Evolutionary conservation across 441 rosid species (phyloP).

Genomic region (Geranium incanum): DNA sequence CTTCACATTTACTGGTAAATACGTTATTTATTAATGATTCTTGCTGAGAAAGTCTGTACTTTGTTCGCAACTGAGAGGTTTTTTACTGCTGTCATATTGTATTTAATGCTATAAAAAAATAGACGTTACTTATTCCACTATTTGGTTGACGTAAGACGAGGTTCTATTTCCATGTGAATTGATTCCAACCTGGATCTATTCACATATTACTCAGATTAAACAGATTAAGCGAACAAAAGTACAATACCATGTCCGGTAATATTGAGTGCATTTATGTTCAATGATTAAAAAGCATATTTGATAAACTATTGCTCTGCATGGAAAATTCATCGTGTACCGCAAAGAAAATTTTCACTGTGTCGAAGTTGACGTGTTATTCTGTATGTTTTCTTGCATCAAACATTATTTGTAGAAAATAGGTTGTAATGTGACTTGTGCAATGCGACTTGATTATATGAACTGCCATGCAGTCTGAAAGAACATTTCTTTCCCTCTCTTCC

Average conservation of each 20-base stretch:
- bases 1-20: neutral
- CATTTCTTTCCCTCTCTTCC: neutral
- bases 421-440: neutral
- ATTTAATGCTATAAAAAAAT: neutral
- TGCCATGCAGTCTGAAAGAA: neutral
- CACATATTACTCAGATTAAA: neutral
- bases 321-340: neutral
- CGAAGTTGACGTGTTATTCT: neutral
- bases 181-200: neutral
- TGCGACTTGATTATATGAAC: neutral
- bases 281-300: neutral
- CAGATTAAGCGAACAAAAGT: neutral
- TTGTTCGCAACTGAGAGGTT: neutral
- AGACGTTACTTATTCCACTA: neutral
- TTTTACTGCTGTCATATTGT: neutral
- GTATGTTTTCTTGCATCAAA: neutral
- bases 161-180: neutral
- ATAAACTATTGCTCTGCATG: neutral
- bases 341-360: neutral
- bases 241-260: neutral
- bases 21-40: neutral
- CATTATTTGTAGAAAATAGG: neutral
- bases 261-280: neutral
- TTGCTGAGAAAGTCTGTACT: neutral
- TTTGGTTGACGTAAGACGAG: neutral